phyloP scores from a whole-genome alignment of 257 asterid genomes.

The Catharanthus roseus region DNA sequence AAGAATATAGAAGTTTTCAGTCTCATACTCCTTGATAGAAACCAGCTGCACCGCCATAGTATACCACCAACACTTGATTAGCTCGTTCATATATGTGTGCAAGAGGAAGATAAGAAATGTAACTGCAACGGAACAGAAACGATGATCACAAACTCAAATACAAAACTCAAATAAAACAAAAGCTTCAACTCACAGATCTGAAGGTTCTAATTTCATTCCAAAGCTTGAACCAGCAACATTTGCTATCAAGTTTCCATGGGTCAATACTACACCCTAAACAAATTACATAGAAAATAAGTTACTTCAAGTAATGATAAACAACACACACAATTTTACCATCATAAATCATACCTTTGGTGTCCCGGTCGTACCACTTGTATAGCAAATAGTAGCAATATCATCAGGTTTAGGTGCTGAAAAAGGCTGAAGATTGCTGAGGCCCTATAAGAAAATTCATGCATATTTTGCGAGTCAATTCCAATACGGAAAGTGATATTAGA shows the following conservation, averaged over 20 bases:
- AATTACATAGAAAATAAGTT: not conserved
- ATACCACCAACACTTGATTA: conserved; percentile 52
- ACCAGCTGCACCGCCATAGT: conserved; percentile 70
- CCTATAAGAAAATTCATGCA: conserved; percentile 29
- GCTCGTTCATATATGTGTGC: conserved; percentile 95
- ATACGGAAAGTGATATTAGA: not conserved
- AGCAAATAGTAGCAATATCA: conserved; percentile 84
- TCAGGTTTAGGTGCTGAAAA: conserved; percentile 73
- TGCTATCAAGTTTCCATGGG: conserved; percentile 78
- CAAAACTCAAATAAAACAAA: not conserved
- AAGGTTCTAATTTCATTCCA: conserved; percentile 44
- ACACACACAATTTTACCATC: not conserved
- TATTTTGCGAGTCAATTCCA: not conserved
- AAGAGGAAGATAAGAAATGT: conserved; percentile 90
- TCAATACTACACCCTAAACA: conserved; percentile 68
- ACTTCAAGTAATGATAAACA: not conserved
- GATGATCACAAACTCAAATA: not conserved
- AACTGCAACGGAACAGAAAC: conserved; percentile 35
- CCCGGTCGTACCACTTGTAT: conserved; percentile 96
- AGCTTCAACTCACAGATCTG: conserved; percentile 68
- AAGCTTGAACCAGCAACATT: conserved; percentile 68
- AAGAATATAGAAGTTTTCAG: not conserved
- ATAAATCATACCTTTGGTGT: conserved; percentile 72
- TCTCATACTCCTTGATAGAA: conserved; percentile 88
- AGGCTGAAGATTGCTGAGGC: conserved; percentile 58